phyloP scores from a whole-genome alignment of 768 basidiomycete genomes.

The Mycena chlorophos region DNA sequence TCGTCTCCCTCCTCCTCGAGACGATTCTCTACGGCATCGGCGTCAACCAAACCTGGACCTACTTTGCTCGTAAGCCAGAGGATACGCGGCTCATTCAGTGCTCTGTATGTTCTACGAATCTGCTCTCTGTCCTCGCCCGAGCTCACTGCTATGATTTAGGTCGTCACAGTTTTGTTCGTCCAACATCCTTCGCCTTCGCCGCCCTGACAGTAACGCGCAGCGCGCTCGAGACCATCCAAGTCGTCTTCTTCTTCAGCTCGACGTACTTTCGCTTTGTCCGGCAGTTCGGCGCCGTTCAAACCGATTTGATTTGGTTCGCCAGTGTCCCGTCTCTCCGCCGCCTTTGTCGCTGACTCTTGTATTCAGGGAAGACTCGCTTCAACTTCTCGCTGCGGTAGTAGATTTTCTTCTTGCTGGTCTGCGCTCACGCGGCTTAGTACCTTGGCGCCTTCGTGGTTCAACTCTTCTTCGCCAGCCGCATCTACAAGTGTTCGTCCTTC shows the following conservation, averaged over 20 bases:
- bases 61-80: slow-evolving; percentile 4
- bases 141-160: not conserved
- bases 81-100: not conserved
- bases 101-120: slow-evolving; percentile 2
- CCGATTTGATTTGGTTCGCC: slow-evolving; percentile 11
- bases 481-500: slow-evolving; percentile 4
- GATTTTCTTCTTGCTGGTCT: not conserved
- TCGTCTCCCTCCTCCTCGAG: slow-evolving; percentile 12
- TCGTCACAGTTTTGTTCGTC: not conserved
- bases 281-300: slow-evolving; percentile 1
- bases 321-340: not conserved
- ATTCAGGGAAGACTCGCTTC: slow-evolving; percentile 13
- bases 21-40: slow-evolving; percentile 12
- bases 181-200: not conserved
- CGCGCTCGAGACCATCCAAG: slow-evolving; percentile 16
- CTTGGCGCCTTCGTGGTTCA: slow-evolving; percentile 15
- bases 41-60: slow-evolving; percentile 8
- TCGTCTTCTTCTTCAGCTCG: slow-evolving; percentile 13
- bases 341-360: not conserved
- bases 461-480: slow-evolving; percentile 10
- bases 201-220: not conserved
- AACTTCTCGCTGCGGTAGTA: slow-evolving; percentile 12
- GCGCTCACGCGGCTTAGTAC: slow-evolving; percentile 6
- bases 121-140: not conserved
- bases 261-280: slow-evolving; percentile 15